Conservation (phyloP, 2,329 filamentous ascomycete genomes). For the Aspergillus persii region DNA sequence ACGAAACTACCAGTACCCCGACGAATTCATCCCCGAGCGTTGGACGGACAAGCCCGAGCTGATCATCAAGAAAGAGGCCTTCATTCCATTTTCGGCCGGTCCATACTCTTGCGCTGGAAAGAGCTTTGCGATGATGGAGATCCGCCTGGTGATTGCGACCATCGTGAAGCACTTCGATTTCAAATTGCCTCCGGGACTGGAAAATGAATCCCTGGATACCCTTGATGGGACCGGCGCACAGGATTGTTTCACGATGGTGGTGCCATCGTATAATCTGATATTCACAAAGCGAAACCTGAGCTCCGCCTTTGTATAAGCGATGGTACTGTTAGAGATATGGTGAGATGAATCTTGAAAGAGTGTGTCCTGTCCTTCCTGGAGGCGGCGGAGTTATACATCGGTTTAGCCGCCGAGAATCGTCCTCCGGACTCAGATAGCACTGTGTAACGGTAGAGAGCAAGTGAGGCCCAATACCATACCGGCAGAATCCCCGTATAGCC, state of each 20-base stretch:
- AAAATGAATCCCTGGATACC: slow-evolving; percentile 3
- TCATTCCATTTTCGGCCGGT: slow-evolving; percentile 7
- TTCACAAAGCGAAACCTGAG: slow-evolving; percentile 5
- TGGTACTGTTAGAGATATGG: not conserved
- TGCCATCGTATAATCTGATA: slow-evolving; percentile 7
- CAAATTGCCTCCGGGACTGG: slow-evolving; percentile 4
- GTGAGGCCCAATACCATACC: not conserved
- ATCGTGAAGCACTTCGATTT: slow-evolving; percentile 10
- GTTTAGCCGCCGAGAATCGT: not conserved
- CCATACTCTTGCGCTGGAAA: slow-evolving; percentile 9
- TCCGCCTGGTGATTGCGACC: slow-evolving; percentile 8
- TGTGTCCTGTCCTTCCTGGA: not conserved
- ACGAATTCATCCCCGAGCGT: slow-evolving; percentile 9
- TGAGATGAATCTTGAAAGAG: not conserved
- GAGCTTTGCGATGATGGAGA: slow-evolving; percentile 12
- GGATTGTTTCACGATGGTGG: slow-evolving; percentile 10
- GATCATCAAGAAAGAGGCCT: slow-evolving; percentile 8
- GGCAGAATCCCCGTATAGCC: too few relatives aligned
- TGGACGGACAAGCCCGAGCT: slow-evolving; percentile 9
- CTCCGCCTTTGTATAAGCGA: not conserved
- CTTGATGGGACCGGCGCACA: slow-evolving; percentile 4
- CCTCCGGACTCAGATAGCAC: not conserved
- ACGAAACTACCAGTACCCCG: slow-evolving; percentile 5
- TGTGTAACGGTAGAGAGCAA: not conserved
- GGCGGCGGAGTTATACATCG: not conserved